Evolutionary conservation across 768 basidiomycete species (phyloP).

Genomic region (Hebeloma cylindrosporum): DNA sequence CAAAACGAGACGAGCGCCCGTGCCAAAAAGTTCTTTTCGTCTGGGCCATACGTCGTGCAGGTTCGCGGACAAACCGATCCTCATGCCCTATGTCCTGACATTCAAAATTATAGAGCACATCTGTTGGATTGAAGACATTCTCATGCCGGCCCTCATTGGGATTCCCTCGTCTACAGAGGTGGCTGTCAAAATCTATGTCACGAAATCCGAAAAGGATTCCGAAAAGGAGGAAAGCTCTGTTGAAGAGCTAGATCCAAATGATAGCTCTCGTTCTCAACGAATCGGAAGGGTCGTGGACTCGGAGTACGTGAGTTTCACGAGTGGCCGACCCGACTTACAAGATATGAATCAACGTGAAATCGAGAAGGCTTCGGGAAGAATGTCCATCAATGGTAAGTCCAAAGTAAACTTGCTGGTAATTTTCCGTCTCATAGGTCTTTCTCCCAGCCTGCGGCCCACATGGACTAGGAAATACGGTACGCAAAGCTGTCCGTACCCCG

Average conservation of each 20-base stretch:
- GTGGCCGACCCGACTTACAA: constrained; percentile 45
- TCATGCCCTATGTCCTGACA: neutral
- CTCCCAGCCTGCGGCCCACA: constrained; percentile 50
- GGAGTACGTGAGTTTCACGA: constrained; percentile 8
- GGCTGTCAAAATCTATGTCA: constrained; percentile 42
- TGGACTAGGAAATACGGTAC: constrained; percentile 37
- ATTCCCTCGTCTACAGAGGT: constrained; percentile 32
- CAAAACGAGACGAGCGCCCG: constrained; percentile 20
- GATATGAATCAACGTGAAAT: constrained; percentile 39
- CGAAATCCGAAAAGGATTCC: constrained; percentile 26
- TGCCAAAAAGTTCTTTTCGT: constrained; percentile 39
- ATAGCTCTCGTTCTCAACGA: constrained; percentile 6
- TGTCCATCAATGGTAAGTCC: constrained; percentile 49
- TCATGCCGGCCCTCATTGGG: constrained; percentile 31
- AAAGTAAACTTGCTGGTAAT: neutral
- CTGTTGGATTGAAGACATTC: constrained; percentile 44
- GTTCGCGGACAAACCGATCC: constrained; percentile 23
- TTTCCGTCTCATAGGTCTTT: neutral
- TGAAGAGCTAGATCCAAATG: constrained; percentile 12
- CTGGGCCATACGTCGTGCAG: constrained; percentile 44
- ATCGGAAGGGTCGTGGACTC: constrained; percentile 6
- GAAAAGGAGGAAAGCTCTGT: constrained; percentile 20
- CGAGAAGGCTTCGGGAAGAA: constrained; percentile 30
- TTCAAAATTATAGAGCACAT: constrained; percentile 31
- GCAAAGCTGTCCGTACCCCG: constrained; percentile 38